Conservation (phyloP, 2,329 filamentous ascomycete genomes). For the Fusarium verrucosum region DNA sequence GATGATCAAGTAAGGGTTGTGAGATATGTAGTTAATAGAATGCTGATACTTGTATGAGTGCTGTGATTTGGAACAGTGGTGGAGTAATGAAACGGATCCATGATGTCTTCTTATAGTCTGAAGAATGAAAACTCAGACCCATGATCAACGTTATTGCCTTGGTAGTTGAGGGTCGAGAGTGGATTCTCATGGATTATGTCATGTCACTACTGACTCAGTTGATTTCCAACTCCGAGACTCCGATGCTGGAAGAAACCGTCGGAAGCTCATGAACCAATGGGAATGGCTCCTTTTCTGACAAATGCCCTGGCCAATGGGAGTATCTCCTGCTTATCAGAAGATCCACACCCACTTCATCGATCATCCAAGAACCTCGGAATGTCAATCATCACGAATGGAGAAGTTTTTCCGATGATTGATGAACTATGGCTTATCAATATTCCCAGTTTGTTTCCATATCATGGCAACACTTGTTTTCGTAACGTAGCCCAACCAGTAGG, state of each 20-base stretch:
- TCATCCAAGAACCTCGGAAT: not conserved
- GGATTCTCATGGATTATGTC: conserved; percentile 1
- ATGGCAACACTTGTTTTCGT: not conserved
- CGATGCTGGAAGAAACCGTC: not conserved
- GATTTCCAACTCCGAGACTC: conserved; percentile 15
- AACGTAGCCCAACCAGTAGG: not conserved
- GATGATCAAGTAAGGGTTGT: not conserved
- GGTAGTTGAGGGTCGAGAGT: not conserved
- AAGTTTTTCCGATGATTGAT: not conserved
- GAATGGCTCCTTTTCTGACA: not conserved
- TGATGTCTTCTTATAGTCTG: not conserved
- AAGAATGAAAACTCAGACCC: not conserved
- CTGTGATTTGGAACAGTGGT: not conserved
- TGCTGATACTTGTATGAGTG: not conserved
- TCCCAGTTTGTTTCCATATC: not conserved
- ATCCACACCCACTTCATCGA: not conserved
- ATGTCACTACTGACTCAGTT: not conserved
- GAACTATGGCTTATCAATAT: too few relatives aligned
- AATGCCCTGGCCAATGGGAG: not conserved
- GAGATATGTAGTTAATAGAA: not conserved
- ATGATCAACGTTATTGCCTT: conserved; percentile 1
- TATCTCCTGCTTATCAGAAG: not conserved
- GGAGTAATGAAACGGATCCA: not conserved
- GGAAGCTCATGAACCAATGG: not conserved
- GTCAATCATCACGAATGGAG: not conserved